Evolutionary conservation across 2,329 filamentous ascomycete genomes (phyloP).

Genomic region (Thyridium curvatum): DNA sequence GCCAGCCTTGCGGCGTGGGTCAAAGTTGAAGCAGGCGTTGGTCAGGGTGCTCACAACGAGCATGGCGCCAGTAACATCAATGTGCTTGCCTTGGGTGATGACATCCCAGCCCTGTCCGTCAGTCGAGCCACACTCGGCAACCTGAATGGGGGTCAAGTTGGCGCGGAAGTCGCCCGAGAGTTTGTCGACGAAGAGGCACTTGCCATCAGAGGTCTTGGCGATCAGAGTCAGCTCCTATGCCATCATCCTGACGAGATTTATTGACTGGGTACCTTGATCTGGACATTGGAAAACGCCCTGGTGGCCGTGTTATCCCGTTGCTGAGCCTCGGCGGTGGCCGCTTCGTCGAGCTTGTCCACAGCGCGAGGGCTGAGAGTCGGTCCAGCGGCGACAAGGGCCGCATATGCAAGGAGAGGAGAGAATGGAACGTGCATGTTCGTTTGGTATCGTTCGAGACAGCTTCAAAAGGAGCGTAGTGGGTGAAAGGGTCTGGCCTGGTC

Average conservation of each 20-base stretch:
- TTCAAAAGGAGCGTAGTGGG: neutral
- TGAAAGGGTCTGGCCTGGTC: neutral
- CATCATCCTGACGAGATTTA: neutral
- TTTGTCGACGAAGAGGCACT: slow-evolving; percentile 38
- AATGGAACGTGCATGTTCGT: slow-evolving; percentile 13
- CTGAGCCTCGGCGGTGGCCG: slow-evolving; percentile 36
- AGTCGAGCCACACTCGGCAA: slow-evolving; percentile 33
- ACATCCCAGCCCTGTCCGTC: slow-evolving; percentile 40
- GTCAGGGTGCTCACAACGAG: slow-evolving; percentile 51
- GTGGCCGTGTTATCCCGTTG: slow-evolving; percentile 35
- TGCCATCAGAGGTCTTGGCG: slow-evolving; percentile 29
- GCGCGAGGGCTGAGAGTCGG: slow-evolving; percentile 22
- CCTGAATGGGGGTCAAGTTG: slow-evolving; percentile 39
- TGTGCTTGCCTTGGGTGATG: slow-evolving; percentile 44
- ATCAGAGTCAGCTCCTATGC: neutral
- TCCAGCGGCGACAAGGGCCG: slow-evolving; percentile 17
- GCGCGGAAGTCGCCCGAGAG: slow-evolving; percentile 41
- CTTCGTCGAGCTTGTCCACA: slow-evolving; percentile 34
- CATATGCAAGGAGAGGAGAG: slow-evolving; percentile 17
- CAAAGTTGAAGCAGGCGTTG: slow-evolving; percentile 53
- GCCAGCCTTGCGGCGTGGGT: slow-evolving; percentile 41
- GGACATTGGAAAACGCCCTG: slow-evolving; percentile 34
- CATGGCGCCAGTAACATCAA: slow-evolving; percentile 36
- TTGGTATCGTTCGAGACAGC: slow-evolving; percentile 1
- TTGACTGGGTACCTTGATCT: slow-evolving; percentile 24